Percentiles rank a stretch among this genome's conserved stretches.
Conservation (phyloP, 768 basidiomycete species). For the Tylopilus rubrobrunneus region DNA sequence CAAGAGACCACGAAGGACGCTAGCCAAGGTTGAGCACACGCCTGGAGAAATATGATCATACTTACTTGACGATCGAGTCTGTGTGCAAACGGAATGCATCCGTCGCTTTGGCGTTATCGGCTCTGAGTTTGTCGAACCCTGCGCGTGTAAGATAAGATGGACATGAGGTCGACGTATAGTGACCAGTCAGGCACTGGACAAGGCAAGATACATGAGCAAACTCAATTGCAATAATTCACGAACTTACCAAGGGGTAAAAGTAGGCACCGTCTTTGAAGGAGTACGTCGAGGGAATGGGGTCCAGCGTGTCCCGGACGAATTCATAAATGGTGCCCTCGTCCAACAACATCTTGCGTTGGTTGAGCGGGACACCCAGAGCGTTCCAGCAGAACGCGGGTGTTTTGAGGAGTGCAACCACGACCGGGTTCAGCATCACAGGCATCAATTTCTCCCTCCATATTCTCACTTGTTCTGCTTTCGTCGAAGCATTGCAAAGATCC, state of each 20-base stretch:
- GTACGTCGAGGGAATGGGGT: slow-evolving; percentile 44
- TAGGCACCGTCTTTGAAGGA: slow-evolving; percentile 62
- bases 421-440: slow-evolving; percentile 56
- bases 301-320: slow-evolving; percentile 49
- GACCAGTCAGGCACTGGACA: slow-evolving; percentile 42
- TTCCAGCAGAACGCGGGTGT: slow-evolving; percentile 63
- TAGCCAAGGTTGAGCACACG: slow-evolving; percentile 10
- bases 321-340: slow-evolving; percentile 47
- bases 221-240: neutral
- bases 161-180: slow-evolving; percentile 54
- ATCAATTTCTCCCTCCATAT: slow-evolving; percentile 61
- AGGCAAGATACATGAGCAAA: neutral
- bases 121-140: slow-evolving; percentile 55
- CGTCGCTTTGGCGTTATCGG: slow-evolving; percentile 40
- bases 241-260: slow-evolving; percentile 55
- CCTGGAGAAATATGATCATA: neutral
- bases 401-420: slow-evolving; percentile 49
- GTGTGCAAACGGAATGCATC: slow-evolving; percentile 69
- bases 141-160: slow-evolving; percentile 61
- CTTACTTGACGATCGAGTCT: slow-evolving; percentile 64
- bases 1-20: slow-evolving; percentile 43
- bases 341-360: slow-evolving; percentile 60
- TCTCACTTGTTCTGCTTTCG: slow-evolving; percentile 51
- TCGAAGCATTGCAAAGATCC: slow-evolving; percentile 50
- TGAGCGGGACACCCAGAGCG: slow-evolving; percentile 70